Evolutionary conservation across 805 yeast species (phyloP), one percentile per base, ranked within the genome.

Genomic region (Nakazawaea ishiwadae): DNA sequence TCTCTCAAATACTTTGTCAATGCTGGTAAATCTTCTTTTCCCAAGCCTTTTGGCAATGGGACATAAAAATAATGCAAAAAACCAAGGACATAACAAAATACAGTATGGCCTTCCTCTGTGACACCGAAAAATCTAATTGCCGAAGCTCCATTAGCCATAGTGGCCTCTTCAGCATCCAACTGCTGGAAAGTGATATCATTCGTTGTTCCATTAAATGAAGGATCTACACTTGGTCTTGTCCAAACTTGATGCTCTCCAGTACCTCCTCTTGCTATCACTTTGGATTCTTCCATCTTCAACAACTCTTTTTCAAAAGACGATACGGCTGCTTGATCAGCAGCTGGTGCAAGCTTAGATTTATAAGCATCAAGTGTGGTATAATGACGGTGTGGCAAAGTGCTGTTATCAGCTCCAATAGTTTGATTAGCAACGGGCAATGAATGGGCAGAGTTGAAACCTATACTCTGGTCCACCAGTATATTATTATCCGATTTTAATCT

Each of bases 41-140:
- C 64, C 53, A 90, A 84, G 4, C 86, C 88, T 32, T 74, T 66
- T 2, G 99, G 99, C 9, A 87, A 90, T 0, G 97, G 96, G 10
- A 86, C 95, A 52, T 87, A 93, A 46, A 93, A 73, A 59, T 93
- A 93, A 58, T 95, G 99, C 42, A 75, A 58, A 57, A 95, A 93
- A 5, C 95, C 96, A 3, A 83, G 75, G 12, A 93, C 93, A 51
- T 84, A 88, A 65, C 98, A 90, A 49, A 90, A 69, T 16, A 93
- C 86, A 0, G 97, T 85, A 55, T 88, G 68, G 4, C 99, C 99
- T 42, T 77, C 81, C 44, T 71, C 76, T 1, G 98, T 89, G 30
- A 95, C 89, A 44, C 99, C 99, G 60, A 90, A 93, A 55, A 95
- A 83, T 42, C 96, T 74, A 0, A 90, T 85, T 1, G 77, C 71